Evolutionary conservation across 2,329 filamentous ascomycete species (phyloP).

Genomic region (Talaromyces sp.): DNA sequence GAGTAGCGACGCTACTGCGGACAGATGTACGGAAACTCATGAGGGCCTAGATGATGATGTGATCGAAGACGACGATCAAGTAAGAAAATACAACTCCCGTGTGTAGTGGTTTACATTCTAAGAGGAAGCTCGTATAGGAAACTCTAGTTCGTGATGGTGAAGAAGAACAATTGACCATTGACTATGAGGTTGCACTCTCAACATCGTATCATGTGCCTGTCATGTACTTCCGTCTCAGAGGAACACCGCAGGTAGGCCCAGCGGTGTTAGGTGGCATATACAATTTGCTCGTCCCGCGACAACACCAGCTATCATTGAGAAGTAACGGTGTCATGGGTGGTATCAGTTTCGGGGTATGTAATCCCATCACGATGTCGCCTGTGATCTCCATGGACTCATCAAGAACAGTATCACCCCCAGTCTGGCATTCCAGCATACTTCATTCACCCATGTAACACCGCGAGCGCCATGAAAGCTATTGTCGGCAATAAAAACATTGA

Average conservation of each 20-base stretch:
- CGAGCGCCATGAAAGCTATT: slow-evolving; percentile 70
- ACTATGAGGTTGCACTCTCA: slow-evolving; percentile 72
- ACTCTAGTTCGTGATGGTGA: slow-evolving; percentile 36
- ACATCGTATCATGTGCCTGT: slow-evolving; percentile 71
- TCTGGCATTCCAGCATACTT: slow-evolving; percentile 78
- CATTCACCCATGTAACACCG: slow-evolving; percentile 86
- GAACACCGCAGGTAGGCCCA: slow-evolving; percentile 53
- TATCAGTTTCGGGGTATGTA: slow-evolving; percentile 68
- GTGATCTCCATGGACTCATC: slow-evolving; percentile 34
- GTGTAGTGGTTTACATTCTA: not conserved
- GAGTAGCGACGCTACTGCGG: not conserved
- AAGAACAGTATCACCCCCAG: slow-evolving; percentile 71
- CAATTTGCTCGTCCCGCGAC: slow-evolving; percentile 63
- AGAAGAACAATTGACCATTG: slow-evolving; percentile 44
- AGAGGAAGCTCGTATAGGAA: slow-evolving; percentile 31
- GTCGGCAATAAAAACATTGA: slow-evolving; percentile 39
- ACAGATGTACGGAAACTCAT: slow-evolving; percentile 17
- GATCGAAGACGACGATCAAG: slow-evolving; percentile 32
- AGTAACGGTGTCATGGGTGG: slow-evolving; percentile 63
- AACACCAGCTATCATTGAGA: slow-evolving; percentile 60
- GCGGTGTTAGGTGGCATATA: slow-evolving; percentile 67
- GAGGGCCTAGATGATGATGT: slow-evolving; percentile 20
- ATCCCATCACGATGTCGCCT: slow-evolving; percentile 20
- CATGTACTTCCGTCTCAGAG: slow-evolving; percentile 68
- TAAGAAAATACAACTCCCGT: slow-evolving; percentile 14